These are phyloP conservation scores for Phoenix dactylifera DNA, from an alignment of 176 grass and related monocot genomes.

Conservation along the genomic window DNA sequence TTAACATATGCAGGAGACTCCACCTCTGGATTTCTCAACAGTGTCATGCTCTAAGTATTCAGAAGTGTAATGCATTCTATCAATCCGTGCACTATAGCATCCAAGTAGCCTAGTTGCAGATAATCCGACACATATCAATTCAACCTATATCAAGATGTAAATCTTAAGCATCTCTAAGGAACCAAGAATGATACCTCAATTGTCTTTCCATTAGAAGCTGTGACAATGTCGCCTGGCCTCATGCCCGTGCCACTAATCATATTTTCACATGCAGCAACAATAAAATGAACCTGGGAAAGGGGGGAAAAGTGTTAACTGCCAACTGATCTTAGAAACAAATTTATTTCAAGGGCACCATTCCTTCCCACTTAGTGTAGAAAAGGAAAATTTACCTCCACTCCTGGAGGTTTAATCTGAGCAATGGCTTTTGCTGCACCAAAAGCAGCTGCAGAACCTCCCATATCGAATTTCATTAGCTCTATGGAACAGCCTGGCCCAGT, in stretches of 20 bases:
- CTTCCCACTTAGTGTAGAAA: background rate
- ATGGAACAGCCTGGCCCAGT: constrained; percentile 79
- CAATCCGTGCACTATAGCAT: no score
- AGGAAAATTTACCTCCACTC: constrained; percentile 65
- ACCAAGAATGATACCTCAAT: constrained; percentile 56
- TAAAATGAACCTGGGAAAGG: constrained; percentile 77
- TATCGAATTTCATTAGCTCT: constrained; percentile 96
- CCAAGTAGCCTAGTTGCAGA: no score
- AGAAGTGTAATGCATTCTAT: no score
- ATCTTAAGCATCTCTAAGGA: no score
- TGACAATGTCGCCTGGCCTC: constrained; percentile 96
- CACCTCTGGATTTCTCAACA: no score
- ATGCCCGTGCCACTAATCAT: constrained; percentile 99
- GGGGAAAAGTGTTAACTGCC: background rate
- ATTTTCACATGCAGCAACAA: constrained; percentile 98
- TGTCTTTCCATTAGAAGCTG: constrained; percentile 94
- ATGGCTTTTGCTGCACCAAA: constrained; percentile 96
- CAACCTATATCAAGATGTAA: no score
- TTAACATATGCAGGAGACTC: no score
- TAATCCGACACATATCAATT: no score
- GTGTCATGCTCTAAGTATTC: no score
- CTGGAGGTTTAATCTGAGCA: constrained; percentile 85
- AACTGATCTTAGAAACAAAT: background rate
- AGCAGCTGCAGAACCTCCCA: constrained; percentile 90
- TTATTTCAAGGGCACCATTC: background rate